Evolutionary conservation across 768 basidiomycete species (phyloP).

Genomic region (Tricholoma hemisulphureum): DNA sequence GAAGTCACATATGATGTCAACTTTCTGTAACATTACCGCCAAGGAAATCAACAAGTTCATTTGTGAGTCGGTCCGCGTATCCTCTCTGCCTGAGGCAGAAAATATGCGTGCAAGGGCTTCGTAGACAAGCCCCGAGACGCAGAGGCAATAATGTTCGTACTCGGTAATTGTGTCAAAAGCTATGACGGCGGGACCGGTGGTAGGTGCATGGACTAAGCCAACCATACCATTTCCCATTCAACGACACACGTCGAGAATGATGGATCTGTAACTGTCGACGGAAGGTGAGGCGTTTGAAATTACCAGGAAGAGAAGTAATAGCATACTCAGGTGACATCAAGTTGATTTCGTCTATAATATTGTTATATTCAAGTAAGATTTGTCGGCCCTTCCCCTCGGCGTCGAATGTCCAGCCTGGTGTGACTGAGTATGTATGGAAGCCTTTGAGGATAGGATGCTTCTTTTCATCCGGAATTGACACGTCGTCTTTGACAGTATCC

Average conservation of each 20-base stretch:
- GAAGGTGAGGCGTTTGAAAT: background rate
- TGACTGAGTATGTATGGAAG: background rate
- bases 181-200: background rate
- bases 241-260: background rate
- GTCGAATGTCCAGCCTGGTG: background rate
- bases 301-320: background rate
- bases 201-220: background rate
- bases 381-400: background rate
- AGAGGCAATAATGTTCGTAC: background rate
- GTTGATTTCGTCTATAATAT: background rate
- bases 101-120: background rate
- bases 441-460: background rate
- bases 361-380: background rate
- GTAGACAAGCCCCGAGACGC: background rate
- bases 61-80: background rate
- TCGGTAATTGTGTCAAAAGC: background rate
- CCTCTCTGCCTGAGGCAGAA: background rate
- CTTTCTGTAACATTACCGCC: background rate
- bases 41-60: background rate
- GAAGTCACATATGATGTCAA: background rate
- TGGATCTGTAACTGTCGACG: background rate
- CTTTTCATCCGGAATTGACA: background rate
- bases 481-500: background rate
- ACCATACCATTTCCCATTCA: background rate
- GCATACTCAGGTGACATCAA: background rate